Percentiles rank a stretch among this genome's conserved stretches.
Conservation (phyloP, 2,329 filamentous ascomycete genomes). For the Cordyceps farinosa region DNA sequence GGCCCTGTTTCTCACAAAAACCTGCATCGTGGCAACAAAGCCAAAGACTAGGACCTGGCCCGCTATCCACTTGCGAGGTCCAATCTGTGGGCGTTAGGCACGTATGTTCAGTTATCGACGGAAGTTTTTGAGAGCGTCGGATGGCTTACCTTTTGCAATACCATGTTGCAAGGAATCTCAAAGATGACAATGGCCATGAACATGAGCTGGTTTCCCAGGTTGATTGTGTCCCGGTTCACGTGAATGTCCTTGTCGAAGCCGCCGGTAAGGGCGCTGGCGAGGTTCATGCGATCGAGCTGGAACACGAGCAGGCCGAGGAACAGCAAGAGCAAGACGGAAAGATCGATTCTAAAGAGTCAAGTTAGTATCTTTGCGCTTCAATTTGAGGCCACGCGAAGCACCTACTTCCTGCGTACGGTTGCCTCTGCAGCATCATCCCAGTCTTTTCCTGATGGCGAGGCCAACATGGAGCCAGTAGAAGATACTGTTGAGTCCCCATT, state of each 20-base stretch:
- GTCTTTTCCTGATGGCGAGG: too few species aligned
- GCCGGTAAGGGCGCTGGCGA: slow-evolving; percentile 48
- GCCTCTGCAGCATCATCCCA: too few species aligned
- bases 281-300: slow-evolving; percentile 51
- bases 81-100: slow-evolving; percentile 29
- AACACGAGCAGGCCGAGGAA: slow-evolving; percentile 48
- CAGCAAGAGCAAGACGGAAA: slow-evolving; percentile 45
- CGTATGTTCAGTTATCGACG: background rate
- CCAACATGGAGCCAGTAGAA: too few species aligned
- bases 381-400: too few species aligned
- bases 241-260: slow-evolving; percentile 42
- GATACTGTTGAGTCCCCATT: too few species aligned
- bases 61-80: slow-evolving; percentile 47
- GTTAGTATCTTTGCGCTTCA: too few species aligned
- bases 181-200: slow-evolving; percentile 47
- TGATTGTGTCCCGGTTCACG: slow-evolving; percentile 45
- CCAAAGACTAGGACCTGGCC: slow-evolving; percentile 48
- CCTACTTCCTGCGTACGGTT: too few species aligned
- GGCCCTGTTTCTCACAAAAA: slow-evolving; percentile 38
- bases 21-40: slow-evolving; percentile 42
- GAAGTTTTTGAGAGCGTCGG: background rate
- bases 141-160: slow-evolving; percentile 31
- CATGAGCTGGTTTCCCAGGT: slow-evolving; percentile 52
- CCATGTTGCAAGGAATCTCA: slow-evolving; percentile 50
- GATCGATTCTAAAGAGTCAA: slow-evolving; percentile 30